phyloP scores from a whole-genome alignment of 2,329 filamentous ascomycete genomes.

The Aspergillus sp. region DNA sequence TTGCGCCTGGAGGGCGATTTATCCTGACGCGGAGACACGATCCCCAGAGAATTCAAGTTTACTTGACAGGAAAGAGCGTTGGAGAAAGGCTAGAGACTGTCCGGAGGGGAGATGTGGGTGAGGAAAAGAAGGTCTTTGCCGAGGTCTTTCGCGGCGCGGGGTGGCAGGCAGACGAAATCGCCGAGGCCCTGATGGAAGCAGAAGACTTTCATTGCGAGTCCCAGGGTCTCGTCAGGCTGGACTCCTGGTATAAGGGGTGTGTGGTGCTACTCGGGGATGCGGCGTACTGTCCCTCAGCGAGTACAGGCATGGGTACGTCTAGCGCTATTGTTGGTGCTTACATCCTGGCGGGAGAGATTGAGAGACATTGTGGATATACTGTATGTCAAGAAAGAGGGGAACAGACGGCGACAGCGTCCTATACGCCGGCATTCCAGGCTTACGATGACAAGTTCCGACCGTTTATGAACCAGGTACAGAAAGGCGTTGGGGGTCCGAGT shows the following conservation, averaged over 20 bases:
- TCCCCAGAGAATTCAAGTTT: background rate
- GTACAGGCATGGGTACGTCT: background rate
- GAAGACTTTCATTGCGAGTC: background rate
- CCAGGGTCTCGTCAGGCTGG: background rate
- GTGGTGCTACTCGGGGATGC: background rate
- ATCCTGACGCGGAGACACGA: background rate
- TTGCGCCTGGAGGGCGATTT: background rate
- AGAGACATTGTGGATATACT: background rate
- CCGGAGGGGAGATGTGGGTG: background rate
- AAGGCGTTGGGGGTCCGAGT: background rate
- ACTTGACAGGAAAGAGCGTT: background rate
- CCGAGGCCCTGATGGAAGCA: background rate
- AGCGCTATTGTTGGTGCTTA: background rate
- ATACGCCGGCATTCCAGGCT: background rate
- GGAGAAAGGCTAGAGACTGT: constrained; percentile 22
- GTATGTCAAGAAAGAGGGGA: background rate
- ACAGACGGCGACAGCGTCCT: background rate
- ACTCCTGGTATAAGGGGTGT: background rate
- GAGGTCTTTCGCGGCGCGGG: background rate
- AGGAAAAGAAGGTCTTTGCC: background rate
- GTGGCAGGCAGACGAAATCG: background rate
- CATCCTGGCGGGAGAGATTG: background rate
- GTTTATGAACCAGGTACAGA: background rate
- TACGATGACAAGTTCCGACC: background rate
- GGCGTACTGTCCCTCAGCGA: background rate